These are phyloP conservation scores for Wickerhamiella lipophila DNA, from an alignment of 805 yeast species.

Conservation along the genomic window DNA sequence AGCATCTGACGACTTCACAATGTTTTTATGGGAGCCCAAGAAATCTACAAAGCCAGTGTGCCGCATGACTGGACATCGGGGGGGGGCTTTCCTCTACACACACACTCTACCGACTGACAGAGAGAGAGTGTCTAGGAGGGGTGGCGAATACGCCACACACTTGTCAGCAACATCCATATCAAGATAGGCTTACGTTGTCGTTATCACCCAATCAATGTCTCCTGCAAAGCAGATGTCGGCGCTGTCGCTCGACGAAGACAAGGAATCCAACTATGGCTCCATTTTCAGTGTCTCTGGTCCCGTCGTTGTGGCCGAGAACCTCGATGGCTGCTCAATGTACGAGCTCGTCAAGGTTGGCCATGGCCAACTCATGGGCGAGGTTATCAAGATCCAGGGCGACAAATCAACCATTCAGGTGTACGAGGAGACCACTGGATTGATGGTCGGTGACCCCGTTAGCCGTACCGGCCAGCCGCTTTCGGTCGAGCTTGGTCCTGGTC, in stretches of 20 bases:
- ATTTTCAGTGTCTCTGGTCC: conserved; percentile 97
- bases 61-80: too few species aligned
- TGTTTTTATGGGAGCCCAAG: too few species aligned
- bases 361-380: conserved; percentile 94
- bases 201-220: conserved; percentile 11
- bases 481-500: conserved; percentile 97
- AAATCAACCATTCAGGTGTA: conserved; percentile 98
- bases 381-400: conserved; percentile 90
- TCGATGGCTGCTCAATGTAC: conserved; percentile 99
- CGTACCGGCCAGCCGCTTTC: conserved; percentile 99
- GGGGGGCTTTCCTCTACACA: too few species aligned
- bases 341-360: conserved; percentile 97
- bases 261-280: conserved; percentile 61
- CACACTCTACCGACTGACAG: too few species aligned
- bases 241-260: conserved; percentile 58
- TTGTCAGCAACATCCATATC: background rate
- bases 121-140: too few species aligned
- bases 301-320: conserved; percentile 92
- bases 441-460: conserved; percentile 97
- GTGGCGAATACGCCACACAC: too few species aligned
- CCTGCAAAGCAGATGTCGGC: conserved; percentile 62
- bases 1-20: too few species aligned
- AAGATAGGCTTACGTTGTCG: background rate
- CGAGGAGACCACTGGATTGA: conserved; percentile 98
- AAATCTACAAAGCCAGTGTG: too few species aligned